Conservation (phyloP, 2,329 filamentous ascomycete species). For the Paecilomyces formosus region DNA sequence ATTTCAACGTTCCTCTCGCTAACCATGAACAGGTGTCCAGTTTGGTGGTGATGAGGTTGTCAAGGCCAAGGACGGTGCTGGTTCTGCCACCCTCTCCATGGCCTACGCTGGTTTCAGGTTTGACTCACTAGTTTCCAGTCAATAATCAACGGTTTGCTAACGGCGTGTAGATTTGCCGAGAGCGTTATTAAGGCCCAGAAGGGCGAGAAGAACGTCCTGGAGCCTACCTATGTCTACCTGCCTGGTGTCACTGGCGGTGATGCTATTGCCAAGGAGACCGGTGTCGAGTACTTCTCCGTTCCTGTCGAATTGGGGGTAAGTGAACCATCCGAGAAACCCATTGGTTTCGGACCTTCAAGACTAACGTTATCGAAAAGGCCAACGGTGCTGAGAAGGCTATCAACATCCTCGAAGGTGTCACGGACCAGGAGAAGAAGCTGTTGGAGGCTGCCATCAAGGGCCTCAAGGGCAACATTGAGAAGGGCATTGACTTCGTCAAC, state of each 20-base stretch:
- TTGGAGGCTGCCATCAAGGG: constrained; percentile 68
- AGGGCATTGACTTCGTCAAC: constrained; percentile 85
- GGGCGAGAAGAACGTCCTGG: constrained; percentile 86
- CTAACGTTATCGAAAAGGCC: constrained; percentile 47
- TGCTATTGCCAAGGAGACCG: constrained; percentile 74
- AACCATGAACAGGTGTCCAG: constrained; percentile 57
- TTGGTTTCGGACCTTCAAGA: constrained; percentile 1
- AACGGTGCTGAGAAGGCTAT: constrained; percentile 78
- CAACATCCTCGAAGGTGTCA: constrained; percentile 70
- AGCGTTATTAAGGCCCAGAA: constrained; percentile 81
- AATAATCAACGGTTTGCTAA: constrained; percentile 10
- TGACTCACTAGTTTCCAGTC: constrained; percentile 18
- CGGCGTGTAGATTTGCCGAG: constrained; percentile 68
- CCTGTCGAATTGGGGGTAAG: constrained; percentile 92
- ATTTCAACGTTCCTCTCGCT: not conserved
- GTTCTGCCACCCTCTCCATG: constrained; percentile 89
- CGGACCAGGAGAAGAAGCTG: constrained; percentile 82
- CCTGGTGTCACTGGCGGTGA: constrained; percentile 82
- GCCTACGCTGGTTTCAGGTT: constrained; percentile 91
- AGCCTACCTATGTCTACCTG: constrained; percentile 94
- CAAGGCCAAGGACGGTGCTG: constrained; percentile 85
- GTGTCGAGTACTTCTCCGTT: constrained; percentile 90
- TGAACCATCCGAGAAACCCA: constrained; percentile 14
- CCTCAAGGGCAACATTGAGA: constrained; percentile 86
- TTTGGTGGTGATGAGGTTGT: constrained; percentile 98